Conservation (phyloP, 108 stramenopile genomes). For the Seminavis robusta region DNA sequence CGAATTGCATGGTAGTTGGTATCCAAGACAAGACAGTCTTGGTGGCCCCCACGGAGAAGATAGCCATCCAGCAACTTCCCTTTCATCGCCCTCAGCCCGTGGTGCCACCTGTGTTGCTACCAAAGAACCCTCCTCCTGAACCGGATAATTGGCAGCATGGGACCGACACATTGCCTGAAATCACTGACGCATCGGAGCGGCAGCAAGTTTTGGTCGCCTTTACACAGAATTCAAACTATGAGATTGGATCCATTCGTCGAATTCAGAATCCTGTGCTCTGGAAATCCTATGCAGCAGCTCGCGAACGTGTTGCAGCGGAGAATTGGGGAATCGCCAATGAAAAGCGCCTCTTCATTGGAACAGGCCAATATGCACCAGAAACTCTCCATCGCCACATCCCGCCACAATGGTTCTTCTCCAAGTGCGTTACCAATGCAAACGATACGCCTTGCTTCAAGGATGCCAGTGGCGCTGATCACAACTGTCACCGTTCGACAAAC, state of each 20-base stretch:
- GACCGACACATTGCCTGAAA: slow-evolving; percentile 4
- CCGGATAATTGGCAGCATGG: slow-evolving; percentile 24
- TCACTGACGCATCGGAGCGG: slow-evolving; percentile 9
- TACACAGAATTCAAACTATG: too few species aligned
- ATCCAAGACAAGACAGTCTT: slow-evolving; percentile 15
- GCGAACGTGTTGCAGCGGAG: slow-evolving; percentile 22
- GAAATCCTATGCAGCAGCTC: slow-evolving; percentile 15
- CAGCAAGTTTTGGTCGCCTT: slow-evolving; percentile 15
- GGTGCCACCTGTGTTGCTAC: slow-evolving; percentile 12
- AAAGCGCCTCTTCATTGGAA: slow-evolving; percentile 3
- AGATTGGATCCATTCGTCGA: slow-evolving; percentile 17
- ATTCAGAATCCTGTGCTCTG: slow-evolving; percentile 21
- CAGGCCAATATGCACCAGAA: neutral
- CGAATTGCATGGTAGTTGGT: slow-evolving; percentile 32
- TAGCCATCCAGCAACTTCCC: neutral
- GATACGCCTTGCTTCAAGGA: too few species aligned
- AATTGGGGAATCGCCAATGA: slow-evolving; percentile 24
- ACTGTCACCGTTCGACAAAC: neutral
- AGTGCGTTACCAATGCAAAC: too few species aligned
- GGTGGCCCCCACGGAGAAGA: slow-evolving; percentile 15
- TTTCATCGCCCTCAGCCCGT: too few species aligned
- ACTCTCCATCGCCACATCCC: too few species aligned
- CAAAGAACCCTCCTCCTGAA: slow-evolving; percentile 1
- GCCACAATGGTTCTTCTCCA: too few species aligned
- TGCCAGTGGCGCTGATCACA: neutral